Conservation (phyloP, 495 filamentous ascomycete genomes). For the Chaetomium cochliodes region DNA sequence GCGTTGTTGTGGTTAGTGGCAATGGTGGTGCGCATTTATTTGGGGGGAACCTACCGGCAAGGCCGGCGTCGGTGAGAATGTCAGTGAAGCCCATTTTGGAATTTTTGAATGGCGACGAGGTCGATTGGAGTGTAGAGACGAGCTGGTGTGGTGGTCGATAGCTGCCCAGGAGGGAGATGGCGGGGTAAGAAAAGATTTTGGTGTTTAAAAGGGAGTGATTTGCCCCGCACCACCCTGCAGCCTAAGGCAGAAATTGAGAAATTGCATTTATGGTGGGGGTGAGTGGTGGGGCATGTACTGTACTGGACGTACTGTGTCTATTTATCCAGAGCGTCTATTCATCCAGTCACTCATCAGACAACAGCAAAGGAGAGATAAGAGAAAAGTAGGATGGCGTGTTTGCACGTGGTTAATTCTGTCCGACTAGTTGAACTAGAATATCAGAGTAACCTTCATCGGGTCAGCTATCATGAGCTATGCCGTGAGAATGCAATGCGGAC, state of each 20-base stretch:
- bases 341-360: no score
- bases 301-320: no score
- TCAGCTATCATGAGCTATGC: no score
- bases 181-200: conserved; percentile 30
- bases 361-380: no score
- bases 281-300: no score
- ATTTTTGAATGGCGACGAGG: conserved; percentile 15
- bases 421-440: no score
- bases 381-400: no score
- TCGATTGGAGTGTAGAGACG: conserved; percentile 10
- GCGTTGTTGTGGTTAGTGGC: conserved; percentile 9
- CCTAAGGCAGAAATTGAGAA: conserved; percentile 22
- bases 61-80: conserved; percentile 81
- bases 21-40: neutral
- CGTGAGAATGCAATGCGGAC: no score
- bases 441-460: no score
- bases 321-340: no score
- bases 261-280: neutral
- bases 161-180: conserved; percentile 22
- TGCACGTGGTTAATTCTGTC: no score
- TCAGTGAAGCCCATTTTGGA: conserved; percentile 89
- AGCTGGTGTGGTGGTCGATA: conserved; percentile 19
- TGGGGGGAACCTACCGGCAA: conserved; percentile 63
- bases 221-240: conserved; percentile 11
- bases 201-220: conserved; percentile 12